Percentiles rank a stretch among this genome's conserved stretches.
Conservation (phyloP, 768 basidiomycete genomes). For the Serendipita sp. region DNA sequence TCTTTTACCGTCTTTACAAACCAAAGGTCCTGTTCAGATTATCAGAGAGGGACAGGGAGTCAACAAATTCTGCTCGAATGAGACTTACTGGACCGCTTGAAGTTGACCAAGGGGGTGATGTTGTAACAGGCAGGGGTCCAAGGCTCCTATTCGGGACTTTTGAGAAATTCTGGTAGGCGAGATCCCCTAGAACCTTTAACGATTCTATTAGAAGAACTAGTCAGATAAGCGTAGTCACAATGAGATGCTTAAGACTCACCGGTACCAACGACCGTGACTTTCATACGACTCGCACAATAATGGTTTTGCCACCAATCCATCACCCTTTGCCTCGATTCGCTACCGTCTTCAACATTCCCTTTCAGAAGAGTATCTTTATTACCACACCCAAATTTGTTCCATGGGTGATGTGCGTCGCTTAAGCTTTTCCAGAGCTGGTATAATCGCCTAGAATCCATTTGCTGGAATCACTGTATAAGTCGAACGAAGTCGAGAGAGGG, state of each 20-base stretch:
- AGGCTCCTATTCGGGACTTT: conserved; percentile 15
- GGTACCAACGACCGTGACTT: conserved; percentile 15
- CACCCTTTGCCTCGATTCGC: conserved; percentile 9
- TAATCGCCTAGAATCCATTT: conserved; percentile 27
- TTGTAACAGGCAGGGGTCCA: conserved; percentile 8
- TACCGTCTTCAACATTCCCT: conserved; percentile 9
- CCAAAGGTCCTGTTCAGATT: neutral
- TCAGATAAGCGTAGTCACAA: neutral
- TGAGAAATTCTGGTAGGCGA: conserved; percentile 14
- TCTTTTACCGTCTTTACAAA: conserved; percentile 25
- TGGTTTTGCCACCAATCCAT: conserved; percentile 16
- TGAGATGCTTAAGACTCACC: conserved; percentile 9
- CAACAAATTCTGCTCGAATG: neutral
- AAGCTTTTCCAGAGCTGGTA: conserved; percentile 31
- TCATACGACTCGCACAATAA: conserved; percentile 17
- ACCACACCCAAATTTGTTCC: conserved; percentile 26
- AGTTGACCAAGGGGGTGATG: conserved; percentile 1
- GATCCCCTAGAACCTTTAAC: conserved; percentile 13
- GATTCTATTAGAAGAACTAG: conserved; percentile 8
- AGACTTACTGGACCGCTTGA: neutral
- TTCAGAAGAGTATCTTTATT: conserved; percentile 19
- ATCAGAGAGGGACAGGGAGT: neutral
- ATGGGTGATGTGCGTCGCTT: conserved; percentile 19
- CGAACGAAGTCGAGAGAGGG: neutral
- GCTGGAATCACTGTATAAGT: conserved; percentile 8